Conservation (phyloP, 2,329 filamentous ascomycete species). For the Boeremia lycopersici region DNA sequence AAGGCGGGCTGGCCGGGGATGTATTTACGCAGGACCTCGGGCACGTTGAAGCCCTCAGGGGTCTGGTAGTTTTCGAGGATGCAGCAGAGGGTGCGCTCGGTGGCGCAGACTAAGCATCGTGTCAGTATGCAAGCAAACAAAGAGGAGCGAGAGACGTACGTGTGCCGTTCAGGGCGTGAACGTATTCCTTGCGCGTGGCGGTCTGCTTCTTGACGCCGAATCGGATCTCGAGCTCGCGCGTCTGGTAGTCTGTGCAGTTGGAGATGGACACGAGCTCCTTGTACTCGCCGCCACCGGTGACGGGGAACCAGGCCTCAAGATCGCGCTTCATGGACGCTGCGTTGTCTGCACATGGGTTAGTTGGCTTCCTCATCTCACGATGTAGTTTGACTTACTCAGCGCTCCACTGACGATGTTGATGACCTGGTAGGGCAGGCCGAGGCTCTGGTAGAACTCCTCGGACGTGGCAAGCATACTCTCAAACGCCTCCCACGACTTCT, state of each 20-base stretch:
- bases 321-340: slow-evolving; percentile 82
- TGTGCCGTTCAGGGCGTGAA: slow-evolving; percentile 87
- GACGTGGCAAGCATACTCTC: slow-evolving; percentile 90
- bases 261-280: slow-evolving; percentile 98
- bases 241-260: slow-evolving; percentile 98
- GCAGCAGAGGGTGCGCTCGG: slow-evolving; percentile 90
- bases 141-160: slow-evolving; percentile 25
- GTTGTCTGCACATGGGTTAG: slow-evolving; percentile 31
- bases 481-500: slow-evolving; percentile 86
- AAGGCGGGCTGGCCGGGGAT: slow-evolving; percentile 89
- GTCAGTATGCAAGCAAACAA: slow-evolving; percentile 9
- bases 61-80: slow-evolving; percentile 97
- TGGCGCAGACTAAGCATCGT: slow-evolving; percentile 69
- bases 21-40: slow-evolving; percentile 60
- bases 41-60: slow-evolving; percentile 65
- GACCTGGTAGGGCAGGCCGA: slow-evolving; percentile 87
- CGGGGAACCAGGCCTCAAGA: slow-evolving; percentile 78
- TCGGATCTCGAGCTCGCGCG: slow-evolving; percentile 88
- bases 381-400: slow-evolving; percentile 58
- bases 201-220: slow-evolving; percentile 83
- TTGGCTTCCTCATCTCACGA: background rate
- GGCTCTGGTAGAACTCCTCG: slow-evolving; percentile 92
- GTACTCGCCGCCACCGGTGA: slow-evolving; percentile 76
- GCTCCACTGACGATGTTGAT: slow-evolving; percentile 96
- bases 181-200: slow-evolving; percentile 84